Conservation (phyloP, 1,284 basidiomycete genomes). For the Cerrena zonata region DNA sequence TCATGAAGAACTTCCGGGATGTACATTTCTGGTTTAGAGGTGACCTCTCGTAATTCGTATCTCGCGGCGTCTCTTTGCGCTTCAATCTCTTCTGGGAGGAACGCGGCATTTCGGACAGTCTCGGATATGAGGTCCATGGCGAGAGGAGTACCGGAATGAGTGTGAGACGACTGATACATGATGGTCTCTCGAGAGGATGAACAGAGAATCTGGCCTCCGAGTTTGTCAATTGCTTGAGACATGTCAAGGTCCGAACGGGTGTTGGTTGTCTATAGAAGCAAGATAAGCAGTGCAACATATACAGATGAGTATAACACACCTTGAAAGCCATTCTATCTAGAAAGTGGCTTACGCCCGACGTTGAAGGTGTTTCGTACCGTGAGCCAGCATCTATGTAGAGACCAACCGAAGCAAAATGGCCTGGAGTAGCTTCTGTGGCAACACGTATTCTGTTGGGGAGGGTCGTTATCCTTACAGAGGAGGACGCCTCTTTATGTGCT, state of each 20-base stretch:
- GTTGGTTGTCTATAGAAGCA: slow-evolving; percentile 48
- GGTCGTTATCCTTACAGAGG: slow-evolving; percentile 63
- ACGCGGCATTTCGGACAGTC: slow-evolving; percentile 78
- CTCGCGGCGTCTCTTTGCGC: slow-evolving; percentile 81
- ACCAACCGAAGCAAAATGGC: slow-evolving; percentile 92
- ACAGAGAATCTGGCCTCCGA: slow-evolving; percentile 91
- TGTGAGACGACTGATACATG: slow-evolving; percentile 97
- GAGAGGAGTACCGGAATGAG: slow-evolving; percentile 75
- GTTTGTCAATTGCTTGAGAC: slow-evolving; percentile 74
- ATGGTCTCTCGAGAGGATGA: slow-evolving; percentile 90
- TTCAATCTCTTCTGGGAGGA: slow-evolving; percentile 76
- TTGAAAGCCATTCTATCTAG: slow-evolving; percentile 96
- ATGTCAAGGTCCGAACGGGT: slow-evolving; percentile 69
- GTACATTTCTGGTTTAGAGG: slow-evolving; percentile 87
- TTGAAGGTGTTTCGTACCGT: slow-evolving; percentile 78
- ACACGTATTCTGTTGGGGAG: slow-evolving; percentile 89
- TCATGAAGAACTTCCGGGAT: slow-evolving; percentile 89
- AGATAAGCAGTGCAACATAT: background rate
- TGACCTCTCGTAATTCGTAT: slow-evolving; percentile 91
- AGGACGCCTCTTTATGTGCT: background rate
- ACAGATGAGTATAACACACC: slow-evolving; percentile 40
- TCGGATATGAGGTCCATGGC: slow-evolving; percentile 88
- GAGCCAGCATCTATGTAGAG: slow-evolving; percentile 92
- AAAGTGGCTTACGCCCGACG: slow-evolving; percentile 85
- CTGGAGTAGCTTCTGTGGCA: slow-evolving; percentile 85